These are phyloP conservation scores for Vishniacozyma victoriae DNA, from an alignment of 768 basidiomycete species.

Conservation along the genomic window DNA sequence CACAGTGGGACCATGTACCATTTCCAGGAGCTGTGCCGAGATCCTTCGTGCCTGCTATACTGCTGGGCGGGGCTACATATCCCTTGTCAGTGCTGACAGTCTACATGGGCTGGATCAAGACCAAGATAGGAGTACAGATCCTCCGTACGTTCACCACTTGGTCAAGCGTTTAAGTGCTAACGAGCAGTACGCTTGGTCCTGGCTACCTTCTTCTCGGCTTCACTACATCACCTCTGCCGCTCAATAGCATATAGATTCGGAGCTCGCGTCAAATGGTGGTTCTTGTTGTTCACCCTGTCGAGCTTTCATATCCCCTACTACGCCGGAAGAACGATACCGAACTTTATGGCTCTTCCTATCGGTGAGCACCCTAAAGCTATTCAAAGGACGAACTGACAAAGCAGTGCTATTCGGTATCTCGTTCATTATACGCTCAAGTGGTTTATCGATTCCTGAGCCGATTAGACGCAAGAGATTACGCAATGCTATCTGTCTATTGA, in stretches of 20 bases:
- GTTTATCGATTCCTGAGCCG: background rate
- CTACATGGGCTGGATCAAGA: slow-evolving; percentile 50
- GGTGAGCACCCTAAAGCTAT: slow-evolving; percentile 51
- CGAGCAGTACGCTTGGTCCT: slow-evolving; percentile 66
- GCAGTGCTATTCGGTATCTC: background rate
- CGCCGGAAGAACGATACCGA: slow-evolving; percentile 88
- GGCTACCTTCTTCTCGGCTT: slow-evolving; percentile 59
- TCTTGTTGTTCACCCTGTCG: slow-evolving; percentile 63
- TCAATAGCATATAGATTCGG: slow-evolving; percentile 65
- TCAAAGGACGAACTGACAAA: background rate
- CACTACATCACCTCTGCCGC: slow-evolving; percentile 61
- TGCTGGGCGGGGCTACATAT: slow-evolving; percentile 58
- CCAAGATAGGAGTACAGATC: slow-evolving; percentile 67
- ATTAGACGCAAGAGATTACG: slow-evolving; percentile 46
- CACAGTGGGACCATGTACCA: slow-evolving; percentile 79
- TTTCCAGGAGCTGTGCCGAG: slow-evolving; percentile 87
- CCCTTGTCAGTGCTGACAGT: slow-evolving; percentile 53
- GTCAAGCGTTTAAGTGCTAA: background rate
- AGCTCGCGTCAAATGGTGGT: slow-evolving; percentile 51
- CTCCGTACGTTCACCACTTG: slow-evolving; percentile 53
- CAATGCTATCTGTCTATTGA: slow-evolving; percentile 60
- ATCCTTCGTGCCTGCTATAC: slow-evolving; percentile 71
- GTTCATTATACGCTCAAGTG: background rate
- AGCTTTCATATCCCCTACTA: slow-evolving; percentile 93
- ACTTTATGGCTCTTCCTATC: slow-evolving; percentile 79